Percentiles rank a stretch among this genome's conserved stretches.
These are phyloP conservation scores for Schizopora paradoxa DNA, from an alignment of 1,284 basidiomycete genomes.

Conservation along the genomic window DNA sequence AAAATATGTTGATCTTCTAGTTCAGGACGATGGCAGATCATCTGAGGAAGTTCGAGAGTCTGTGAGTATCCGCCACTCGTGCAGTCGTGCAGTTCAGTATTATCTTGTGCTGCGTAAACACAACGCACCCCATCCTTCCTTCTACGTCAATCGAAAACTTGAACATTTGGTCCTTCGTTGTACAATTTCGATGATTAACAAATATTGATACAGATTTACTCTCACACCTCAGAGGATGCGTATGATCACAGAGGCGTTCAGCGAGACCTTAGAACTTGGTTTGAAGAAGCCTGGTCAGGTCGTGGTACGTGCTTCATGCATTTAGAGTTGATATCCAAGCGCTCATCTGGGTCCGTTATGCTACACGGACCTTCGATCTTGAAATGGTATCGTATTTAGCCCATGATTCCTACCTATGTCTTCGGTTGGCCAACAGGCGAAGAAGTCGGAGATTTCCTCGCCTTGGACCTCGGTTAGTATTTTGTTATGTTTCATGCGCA, in stretches of 20 bases:
- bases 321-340: not conserved
- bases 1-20: constrained; percentile 7
- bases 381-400: constrained; percentile 40
- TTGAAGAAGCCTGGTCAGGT: constrained; percentile 80
- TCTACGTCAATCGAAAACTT: too few relatives aligned
- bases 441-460: constrained; percentile 88
- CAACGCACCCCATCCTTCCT: too few relatives aligned
- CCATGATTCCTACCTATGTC: constrained; percentile 95
- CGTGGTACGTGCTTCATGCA: constrained; percentile 61
- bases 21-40: constrained; percentile 83
- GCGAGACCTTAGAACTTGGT: constrained; percentile 86
- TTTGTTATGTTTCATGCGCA: constrained; percentile 4
- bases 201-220: constrained; percentile 55
- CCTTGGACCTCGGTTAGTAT: constrained; percentile 83
- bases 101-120: too few relatives aligned
- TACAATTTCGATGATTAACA: not conserved
- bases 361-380: constrained; percentile 7
- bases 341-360: not conserved
- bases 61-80: constrained; percentile 46
- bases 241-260: constrained; percentile 95
- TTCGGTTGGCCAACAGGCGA: constrained; percentile 94
- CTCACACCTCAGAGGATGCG: constrained; percentile 92
- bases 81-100: too few relatives aligned
- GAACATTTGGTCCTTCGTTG: too few relatives aligned
- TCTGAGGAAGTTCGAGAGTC: constrained; percentile 78